Evolutionary conservation across 1,139 yeast species (phyloP), one percentile per base, ranked within the genome.

Genomic region (Taiozyma sp.): DNA sequence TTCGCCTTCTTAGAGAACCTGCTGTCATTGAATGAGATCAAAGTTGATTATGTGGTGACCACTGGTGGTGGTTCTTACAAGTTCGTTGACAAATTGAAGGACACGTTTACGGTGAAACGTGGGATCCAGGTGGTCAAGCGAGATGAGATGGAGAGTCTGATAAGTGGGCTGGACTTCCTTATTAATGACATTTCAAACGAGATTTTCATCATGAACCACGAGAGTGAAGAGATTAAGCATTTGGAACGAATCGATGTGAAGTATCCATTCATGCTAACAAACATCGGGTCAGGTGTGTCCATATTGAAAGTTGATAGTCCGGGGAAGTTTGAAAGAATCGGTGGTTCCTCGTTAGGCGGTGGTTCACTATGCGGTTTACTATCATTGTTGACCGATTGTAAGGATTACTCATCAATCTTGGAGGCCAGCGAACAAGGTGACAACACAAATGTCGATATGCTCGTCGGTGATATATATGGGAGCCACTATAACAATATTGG

Each of bases 11-110:
- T 89, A 69, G 76, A 81, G 39, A 69, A 72, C 42, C 69, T 87
- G n/a, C 76, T 87, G 30, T 70, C 72, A 67, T 56, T 72, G 74
- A 58, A 63, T 52, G 59, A 60, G 42, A 51, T 55, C 24, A 76
- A 76, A 41, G 80, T 87, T 7, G 48, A 50, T 8, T 81, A 81
- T 59, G 79, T 93, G 41, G 80, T 89, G 71, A 97, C 98, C 14
- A 93, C 99, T 0, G 99, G 99, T 8, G 99, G 99, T 2, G 99
- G 99, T 1, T 87, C 98, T 2, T 90, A 84, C 70, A 92, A 91
- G 69, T 92, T 85, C 64, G 80, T 73, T 92, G 75, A 74, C 75
- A 34, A 68, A 72, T 80, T 92, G 53, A 69, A 73, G 29, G 71
- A 45, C 13, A 47, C 48, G 4, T 53, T 53, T 30, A 72, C 75